Conservation (phyloP, 768 basidiomycete species). For the Tremella fuciformis region DNA sequence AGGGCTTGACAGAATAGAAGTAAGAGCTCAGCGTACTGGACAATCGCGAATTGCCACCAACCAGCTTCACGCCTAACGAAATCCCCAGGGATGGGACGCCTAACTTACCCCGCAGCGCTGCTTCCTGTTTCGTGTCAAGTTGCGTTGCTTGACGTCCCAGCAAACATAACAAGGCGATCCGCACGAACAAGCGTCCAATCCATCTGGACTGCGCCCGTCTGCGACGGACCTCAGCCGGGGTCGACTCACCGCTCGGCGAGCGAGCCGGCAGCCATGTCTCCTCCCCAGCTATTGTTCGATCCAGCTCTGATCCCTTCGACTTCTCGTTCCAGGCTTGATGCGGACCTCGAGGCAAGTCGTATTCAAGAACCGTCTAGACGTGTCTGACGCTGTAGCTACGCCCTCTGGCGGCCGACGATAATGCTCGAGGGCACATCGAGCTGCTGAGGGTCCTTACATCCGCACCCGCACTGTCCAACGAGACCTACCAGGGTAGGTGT, state of each 20-base stretch:
- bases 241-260: background rate
- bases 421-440: slow-evolving; percentile 74
- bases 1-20: too few relatives aligned
- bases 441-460: slow-evolving; percentile 72
- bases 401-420: slow-evolving; percentile 81
- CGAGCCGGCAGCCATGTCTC: background rate
- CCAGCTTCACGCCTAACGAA: too few relatives aligned
- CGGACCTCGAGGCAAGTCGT: slow-evolving; percentile 18
- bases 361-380: background rate
- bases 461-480: slow-evolving; percentile 65
- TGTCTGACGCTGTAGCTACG: slow-evolving; percentile 63
- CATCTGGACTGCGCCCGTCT: too few relatives aligned
- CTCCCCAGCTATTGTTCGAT: slow-evolving; percentile 21
- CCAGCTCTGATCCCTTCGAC: slow-evolving; percentile 15
- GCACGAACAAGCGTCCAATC: too few relatives aligned
- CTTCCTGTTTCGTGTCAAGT: too few relatives aligned
- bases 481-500: slow-evolving; percentile 70
- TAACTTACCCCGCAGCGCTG: too few relatives aligned
- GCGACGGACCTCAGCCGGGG: too few relatives aligned
- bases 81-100: too few relatives aligned
- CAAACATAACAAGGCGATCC: too few relatives aligned
- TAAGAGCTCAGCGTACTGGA: too few relatives aligned
- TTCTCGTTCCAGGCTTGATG: slow-evolving; percentile 8
- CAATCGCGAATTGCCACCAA: too few relatives aligned
- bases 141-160: too few relatives aligned